A percentile compares a stretch with the other conserved stretches of the same genome.
Evolutionary conservation across 805 yeast species (phyloP).

Genomic region (Helenozyma baotianmanensis): DNA sequence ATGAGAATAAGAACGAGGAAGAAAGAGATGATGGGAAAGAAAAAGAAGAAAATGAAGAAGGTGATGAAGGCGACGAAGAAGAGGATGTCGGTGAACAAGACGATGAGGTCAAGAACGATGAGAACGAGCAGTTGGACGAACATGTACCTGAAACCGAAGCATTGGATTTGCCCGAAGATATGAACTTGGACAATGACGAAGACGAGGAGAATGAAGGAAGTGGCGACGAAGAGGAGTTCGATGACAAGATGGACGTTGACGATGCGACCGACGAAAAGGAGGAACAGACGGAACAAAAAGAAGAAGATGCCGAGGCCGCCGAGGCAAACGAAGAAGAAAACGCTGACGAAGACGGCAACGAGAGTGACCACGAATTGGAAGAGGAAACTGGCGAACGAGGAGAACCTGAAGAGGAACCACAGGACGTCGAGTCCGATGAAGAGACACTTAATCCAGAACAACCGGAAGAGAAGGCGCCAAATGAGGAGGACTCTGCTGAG

Average conservation of each 20-base stretch:
- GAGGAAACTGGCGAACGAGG: conserved; percentile 19
- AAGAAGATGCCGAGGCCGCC: conserved; percentile 32
- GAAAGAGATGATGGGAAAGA: conserved; percentile 38
- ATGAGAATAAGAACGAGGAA: conserved; percentile 19
- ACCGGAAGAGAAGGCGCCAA: conserved; percentile 37
- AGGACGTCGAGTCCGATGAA: conserved; percentile 23
- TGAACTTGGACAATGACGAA: conserved; percentile 79
- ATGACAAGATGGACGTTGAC: conserved; percentile 17
- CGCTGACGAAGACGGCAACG: conserved; percentile 11
- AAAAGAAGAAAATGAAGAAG: conserved; percentile 41
- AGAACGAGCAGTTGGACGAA: conserved; percentile 63
- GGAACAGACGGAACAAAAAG: conserved; percentile 25
- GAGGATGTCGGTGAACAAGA: conserved; percentile 82
- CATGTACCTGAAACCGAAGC: conserved; percentile 81
- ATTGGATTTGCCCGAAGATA: conserved; percentile 86
- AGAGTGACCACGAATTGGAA: conserved; percentile 15
- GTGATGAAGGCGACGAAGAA: conserved; percentile 54
- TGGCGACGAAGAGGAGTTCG: conserved; percentile 26
- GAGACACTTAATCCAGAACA: conserved; percentile 31
- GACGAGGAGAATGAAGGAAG: conserved; percentile 46
- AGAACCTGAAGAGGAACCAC: conserved; percentile 25
- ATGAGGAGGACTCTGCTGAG: conserved; percentile 29
- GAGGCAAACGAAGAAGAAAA: conserved; percentile 24
- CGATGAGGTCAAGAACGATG: conserved; percentile 68
- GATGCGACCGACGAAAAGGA: conserved; percentile 15